A percentile compares a stretch with the other conserved stretches of the same genome.
These are phyloP conservation scores for Lactarius hatsudake DNA, from an alignment of 768 basidiomycete species.

Conservation along the genomic window DNA sequence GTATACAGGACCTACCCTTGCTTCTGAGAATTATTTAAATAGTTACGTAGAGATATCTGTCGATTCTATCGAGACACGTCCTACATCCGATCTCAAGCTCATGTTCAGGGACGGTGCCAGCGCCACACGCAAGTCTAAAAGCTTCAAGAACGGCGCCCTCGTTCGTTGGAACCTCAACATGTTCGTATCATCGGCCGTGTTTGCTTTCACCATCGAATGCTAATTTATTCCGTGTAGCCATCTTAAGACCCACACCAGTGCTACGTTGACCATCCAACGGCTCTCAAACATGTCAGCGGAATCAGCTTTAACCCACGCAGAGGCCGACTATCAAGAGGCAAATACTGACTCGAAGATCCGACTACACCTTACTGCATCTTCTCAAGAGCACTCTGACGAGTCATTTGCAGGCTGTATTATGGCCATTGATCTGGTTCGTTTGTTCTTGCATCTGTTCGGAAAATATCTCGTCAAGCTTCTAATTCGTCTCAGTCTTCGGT, in stretches of 20 bases:
- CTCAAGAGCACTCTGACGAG: neutral
- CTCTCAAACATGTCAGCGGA: neutral
- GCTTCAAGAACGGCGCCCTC: neutral
- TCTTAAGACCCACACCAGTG: neutral
- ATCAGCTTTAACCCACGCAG: neutral
- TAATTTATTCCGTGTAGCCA: neutral
- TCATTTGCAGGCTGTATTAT: neutral
- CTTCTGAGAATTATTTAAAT: neutral
- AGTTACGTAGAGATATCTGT: neutral
- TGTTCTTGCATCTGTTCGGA: neutral
- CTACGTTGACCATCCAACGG: neutral
- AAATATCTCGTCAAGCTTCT: too few relatives aligned
- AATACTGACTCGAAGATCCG: neutral
- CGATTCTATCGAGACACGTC: neutral
- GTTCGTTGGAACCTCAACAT: neutral
- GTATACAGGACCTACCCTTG: neutral
- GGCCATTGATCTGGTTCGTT: neutral
- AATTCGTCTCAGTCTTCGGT: too few relatives aligned
- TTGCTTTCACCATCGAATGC: rapidly evolving
- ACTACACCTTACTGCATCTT: neutral
- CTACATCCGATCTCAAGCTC: neutral
- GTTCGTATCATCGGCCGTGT: neutral
- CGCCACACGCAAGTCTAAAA: neutral
- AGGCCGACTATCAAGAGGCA: neutral
- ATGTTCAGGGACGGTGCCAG: neutral